Conservation (phyloP, 495 filamentous ascomycete genomes). For the Annulohypoxylon stygium region DNA sequence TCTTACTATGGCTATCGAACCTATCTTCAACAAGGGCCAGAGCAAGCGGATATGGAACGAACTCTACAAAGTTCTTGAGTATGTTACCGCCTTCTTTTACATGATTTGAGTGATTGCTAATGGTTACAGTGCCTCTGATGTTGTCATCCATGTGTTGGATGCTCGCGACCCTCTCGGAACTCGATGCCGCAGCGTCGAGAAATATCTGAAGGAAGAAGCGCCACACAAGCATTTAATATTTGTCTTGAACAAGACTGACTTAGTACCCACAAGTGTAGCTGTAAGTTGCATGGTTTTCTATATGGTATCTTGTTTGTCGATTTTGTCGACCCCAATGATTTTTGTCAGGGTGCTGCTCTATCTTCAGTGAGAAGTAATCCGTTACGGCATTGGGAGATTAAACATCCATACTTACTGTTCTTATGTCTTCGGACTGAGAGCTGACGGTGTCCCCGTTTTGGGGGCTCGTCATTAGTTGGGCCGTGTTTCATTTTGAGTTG, state of each 20-base stretch:
- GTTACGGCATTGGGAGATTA: conserved; percentile 99
- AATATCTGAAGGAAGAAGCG: conserved; percentile 91
- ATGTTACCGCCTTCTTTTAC: background rate
- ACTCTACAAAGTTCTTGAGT: conserved; percentile 95
- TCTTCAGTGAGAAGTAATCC: conserved; percentile 80
- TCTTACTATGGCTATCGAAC: conserved; percentile 79
- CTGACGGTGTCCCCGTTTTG: conserved; percentile 89
- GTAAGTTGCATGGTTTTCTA: conserved; percentile 72
- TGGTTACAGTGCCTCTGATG: conserved; percentile 73
- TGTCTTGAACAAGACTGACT: conserved; percentile 94
- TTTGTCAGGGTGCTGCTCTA: conserved; percentile 90
- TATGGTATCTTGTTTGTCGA: conserved; percentile 34
- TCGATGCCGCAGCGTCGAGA: conserved; percentile 89
- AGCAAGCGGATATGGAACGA: conserved; percentile 98
- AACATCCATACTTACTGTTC: conserved; percentile 76
- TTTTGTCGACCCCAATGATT: conserved; percentile 71
- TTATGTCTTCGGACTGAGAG: conserved; percentile 66
- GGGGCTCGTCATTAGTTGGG: conserved; percentile 78
- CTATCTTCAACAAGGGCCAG: conserved; percentile 94
- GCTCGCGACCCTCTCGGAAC: conserved; percentile 92
- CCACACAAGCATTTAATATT: conserved; percentile 96
- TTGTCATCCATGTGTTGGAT: conserved; percentile 94
- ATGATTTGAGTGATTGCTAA: conserved; percentile 20
- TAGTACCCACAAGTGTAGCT: conserved; percentile 92
- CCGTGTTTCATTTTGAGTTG: conserved; percentile 85